These are phyloP conservation scores for Scolecobasidium constrictum DNA, from an alignment of 2,329 filamentous ascomycete species.

Conservation along the genomic window DNA sequence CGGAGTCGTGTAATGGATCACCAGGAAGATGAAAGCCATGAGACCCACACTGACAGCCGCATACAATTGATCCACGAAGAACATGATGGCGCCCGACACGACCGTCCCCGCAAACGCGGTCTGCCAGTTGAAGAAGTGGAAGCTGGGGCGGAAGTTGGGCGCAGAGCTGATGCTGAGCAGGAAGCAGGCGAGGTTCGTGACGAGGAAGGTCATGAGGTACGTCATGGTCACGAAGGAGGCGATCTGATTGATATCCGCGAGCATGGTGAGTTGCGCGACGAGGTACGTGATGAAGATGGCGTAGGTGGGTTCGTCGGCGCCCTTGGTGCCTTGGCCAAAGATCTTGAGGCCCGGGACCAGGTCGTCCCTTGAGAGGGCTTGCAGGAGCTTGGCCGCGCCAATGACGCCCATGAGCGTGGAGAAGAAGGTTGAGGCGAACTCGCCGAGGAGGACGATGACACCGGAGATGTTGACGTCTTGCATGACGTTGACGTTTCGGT, in stretches of 20 bases:
- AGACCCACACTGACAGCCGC: conserved; percentile 65
- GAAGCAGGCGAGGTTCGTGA: conserved; percentile 81
- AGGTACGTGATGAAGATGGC: conserved; percentile 67
- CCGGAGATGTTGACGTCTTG: conserved; percentile 68
- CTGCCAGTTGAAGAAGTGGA: conserved; percentile 82
- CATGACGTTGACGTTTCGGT: conserved; percentile 67
- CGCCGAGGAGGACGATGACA: conserved; percentile 63
- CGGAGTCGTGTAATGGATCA: conserved; percentile 77
- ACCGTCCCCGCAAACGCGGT: conserved; percentile 66
- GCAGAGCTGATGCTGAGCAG: conserved; percentile 77
- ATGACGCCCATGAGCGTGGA: conserved; percentile 82
- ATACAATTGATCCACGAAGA: conserved; percentile 77
- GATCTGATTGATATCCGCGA: conserved; percentile 79
- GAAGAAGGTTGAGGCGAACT: conserved; percentile 75
- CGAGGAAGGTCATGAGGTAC: conserved; percentile 84
- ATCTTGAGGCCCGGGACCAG: conserved; percentile 64
- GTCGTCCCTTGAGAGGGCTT: conserved; percentile 70
- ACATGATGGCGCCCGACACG: conserved; percentile 73
- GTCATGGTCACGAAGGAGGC: conserved; percentile 86
- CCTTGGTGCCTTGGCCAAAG: conserved; percentile 63
- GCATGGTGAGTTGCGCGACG: conserved; percentile 67
- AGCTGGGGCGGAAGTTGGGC: conserved; percentile 79
- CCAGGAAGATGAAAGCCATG: conserved; percentile 64
- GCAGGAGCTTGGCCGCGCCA: conserved; percentile 72
- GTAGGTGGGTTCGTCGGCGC: conserved; percentile 61